Evolutionary conservation across 306 rosid species (phyloP).

Genomic region (Quercus agrifolia): DNA sequence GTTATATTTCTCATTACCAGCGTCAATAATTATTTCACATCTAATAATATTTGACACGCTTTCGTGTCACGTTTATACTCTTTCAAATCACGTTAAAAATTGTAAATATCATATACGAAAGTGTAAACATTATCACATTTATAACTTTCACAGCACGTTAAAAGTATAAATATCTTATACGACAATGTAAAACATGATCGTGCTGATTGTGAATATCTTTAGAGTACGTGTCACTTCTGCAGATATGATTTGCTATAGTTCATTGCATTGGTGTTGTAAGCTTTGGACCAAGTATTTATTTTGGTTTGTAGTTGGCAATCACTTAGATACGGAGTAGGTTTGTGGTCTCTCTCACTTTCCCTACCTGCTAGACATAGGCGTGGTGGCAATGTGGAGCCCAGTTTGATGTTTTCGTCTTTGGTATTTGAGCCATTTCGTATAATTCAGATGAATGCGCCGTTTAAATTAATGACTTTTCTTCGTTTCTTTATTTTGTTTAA

Average conservation of each 20-base stretch:
- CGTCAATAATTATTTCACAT: too few relatives aligned
- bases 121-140: too few relatives aligned
- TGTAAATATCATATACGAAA: too few relatives aligned
- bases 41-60: not conserved
- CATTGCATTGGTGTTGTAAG: not conserved
- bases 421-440: not conserved
- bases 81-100: too few relatives aligned
- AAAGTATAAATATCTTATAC: too few relatives aligned
- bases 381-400: slow-evolving; percentile 37
- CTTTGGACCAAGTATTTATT: slow-evolving; percentile 1
- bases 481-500: too few relatives aligned
- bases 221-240: too few relatives aligned
- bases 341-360: not conserved
- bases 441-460: not conserved
- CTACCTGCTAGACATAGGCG: not conserved
- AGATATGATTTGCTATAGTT: not conserved
- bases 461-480: too few relatives aligned
- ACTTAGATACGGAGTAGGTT: not conserved
- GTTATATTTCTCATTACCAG: not conserved
- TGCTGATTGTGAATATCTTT: not conserved
- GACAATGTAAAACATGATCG: too few relatives aligned
- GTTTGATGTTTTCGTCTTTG: slow-evolving; percentile 15
- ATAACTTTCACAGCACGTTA: too few relatives aligned
- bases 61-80: too few relatives aligned
- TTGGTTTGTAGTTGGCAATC: not conserved